Conservation (phyloP, 768 basidiomycete species). For the Hemileccinum impolitum region DNA sequence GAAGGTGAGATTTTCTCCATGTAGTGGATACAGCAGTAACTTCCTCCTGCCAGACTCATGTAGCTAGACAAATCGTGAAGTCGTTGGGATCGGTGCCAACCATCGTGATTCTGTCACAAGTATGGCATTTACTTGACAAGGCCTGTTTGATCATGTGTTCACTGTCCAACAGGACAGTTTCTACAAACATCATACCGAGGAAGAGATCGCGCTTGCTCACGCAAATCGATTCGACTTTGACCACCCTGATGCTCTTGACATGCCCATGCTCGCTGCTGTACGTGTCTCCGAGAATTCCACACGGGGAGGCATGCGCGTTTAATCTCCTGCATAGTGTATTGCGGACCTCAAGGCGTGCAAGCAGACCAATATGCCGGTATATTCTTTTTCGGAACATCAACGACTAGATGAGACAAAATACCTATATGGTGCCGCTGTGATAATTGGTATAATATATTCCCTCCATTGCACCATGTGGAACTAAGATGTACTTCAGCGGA, state of each 20-base stretch:
- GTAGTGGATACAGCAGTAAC: not conserved
- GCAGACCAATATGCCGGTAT: constrained; percentile 88
- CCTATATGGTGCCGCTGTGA: constrained; percentile 89
- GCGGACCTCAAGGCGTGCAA: constrained; percentile 79
- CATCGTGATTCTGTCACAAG: constrained; percentile 90
- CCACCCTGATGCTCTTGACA: constrained; percentile 90
- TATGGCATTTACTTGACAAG: constrained; percentile 24
- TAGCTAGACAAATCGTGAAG: constrained; percentile 77
- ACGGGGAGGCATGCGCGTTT: not conserved
- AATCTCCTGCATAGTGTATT: constrained; percentile 56
- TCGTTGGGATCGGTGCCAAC: constrained; percentile 80
- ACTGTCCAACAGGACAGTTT: constrained; percentile 73
- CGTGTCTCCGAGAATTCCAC: constrained; percentile 22
- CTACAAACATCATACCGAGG: constrained; percentile 76
- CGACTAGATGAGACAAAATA: constrained; percentile 76
- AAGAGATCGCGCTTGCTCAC: constrained; percentile 82
- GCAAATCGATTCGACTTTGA: constrained; percentile 82
- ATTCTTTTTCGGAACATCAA: constrained; percentile 92
- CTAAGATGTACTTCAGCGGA: constrained; percentile 52
- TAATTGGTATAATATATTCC: constrained; percentile 57
- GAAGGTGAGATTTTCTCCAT: constrained; percentile 50
- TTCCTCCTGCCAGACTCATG: constrained; percentile 60
- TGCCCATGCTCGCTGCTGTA: constrained; percentile 79
- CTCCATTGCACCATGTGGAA: not conserved
- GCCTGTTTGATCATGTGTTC: not conserved